Evolutionary conservation across 495 filamentous ascomycete species (phyloP).

Genomic region (Friedmanniomyces endolithicus): DNA sequence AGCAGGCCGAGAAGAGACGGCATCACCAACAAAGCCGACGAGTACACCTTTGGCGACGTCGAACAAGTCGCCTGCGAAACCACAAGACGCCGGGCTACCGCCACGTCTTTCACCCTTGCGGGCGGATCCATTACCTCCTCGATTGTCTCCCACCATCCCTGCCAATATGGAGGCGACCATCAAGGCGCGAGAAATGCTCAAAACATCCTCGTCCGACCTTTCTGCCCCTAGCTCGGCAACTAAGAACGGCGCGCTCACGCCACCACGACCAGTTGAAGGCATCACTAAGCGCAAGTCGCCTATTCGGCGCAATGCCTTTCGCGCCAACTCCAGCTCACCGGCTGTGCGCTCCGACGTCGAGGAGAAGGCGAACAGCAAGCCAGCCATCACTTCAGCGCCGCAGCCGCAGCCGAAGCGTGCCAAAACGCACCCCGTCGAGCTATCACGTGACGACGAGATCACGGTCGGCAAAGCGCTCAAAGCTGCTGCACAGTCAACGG

Average conservation of each 20-base stretch:
- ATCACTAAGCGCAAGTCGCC: slow-evolving; percentile 9
- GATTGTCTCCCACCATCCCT: slow-evolving; percentile 14
- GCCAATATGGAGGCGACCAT: slow-evolving; percentile 9
- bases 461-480: slow-evolving; percentile 3
- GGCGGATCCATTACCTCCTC: background rate
- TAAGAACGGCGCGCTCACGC: slow-evolving; percentile 14
- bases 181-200: slow-evolving; percentile 8
- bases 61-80: background rate
- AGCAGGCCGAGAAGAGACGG: background rate
- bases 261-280: background rate
- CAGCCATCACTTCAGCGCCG: background rate
- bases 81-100: background rate
- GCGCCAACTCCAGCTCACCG: slow-evolving; percentile 16
- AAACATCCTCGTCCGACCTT: background rate
- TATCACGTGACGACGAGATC: background rate
- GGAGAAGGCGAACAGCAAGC: slow-evolving; percentile 5
- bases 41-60: background rate
- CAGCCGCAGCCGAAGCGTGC: background rate
- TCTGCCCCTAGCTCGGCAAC: background rate
- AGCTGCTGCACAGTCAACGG: background rate
- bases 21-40: background rate
- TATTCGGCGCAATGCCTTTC: slow-evolving; percentile 11
- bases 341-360: slow-evolving; percentile 11
- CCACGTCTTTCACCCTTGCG: slow-evolving; percentile 12
- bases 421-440: slow-evolving; percentile 2